phyloP scores from a whole-genome alignment of 306 rosid species.

The Vigna radiata region DNA sequence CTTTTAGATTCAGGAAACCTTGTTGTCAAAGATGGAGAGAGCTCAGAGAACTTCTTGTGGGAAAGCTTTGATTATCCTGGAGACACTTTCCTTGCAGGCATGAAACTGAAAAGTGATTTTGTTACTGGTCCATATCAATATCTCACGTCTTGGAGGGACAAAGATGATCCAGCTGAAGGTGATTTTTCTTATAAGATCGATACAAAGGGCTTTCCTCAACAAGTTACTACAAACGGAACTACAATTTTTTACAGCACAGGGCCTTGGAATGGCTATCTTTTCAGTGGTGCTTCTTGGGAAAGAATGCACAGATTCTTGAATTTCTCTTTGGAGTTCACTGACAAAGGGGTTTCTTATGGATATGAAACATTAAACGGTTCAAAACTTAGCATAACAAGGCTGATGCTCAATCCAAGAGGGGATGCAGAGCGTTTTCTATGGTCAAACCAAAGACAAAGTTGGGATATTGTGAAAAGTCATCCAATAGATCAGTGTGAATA shows the following conservation, averaged over 20 bases:
- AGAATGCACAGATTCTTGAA: background rate
- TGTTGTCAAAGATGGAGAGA: constrained; percentile 4
- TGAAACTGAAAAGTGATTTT: background rate
- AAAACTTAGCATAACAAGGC: background rate
- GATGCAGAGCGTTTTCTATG: background rate
- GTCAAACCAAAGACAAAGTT: background rate
- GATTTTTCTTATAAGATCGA: background rate
- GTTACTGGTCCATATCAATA: background rate
- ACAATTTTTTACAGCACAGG: background rate
- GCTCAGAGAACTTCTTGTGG: background rate
- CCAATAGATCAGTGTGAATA: background rate
- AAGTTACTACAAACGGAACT: background rate
- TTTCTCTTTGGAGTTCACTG: background rate
- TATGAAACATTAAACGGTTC: background rate
- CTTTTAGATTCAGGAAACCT: constrained; percentile 25
- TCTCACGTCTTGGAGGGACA: constrained; percentile 1
- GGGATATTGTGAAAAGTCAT: background rate
- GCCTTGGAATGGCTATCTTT: background rate
- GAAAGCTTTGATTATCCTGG: constrained; percentile 19
- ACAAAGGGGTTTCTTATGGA: background rate
- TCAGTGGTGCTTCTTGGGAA: background rate
- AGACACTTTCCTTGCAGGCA: constrained; percentile 4
- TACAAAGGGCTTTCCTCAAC: background rate
- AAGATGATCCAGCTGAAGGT: background rate
- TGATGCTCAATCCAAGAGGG: background rate